phyloP scores from a whole-genome alignment of 768 basidiomycete species.

The Pleurotus cornucopiae region DNA sequence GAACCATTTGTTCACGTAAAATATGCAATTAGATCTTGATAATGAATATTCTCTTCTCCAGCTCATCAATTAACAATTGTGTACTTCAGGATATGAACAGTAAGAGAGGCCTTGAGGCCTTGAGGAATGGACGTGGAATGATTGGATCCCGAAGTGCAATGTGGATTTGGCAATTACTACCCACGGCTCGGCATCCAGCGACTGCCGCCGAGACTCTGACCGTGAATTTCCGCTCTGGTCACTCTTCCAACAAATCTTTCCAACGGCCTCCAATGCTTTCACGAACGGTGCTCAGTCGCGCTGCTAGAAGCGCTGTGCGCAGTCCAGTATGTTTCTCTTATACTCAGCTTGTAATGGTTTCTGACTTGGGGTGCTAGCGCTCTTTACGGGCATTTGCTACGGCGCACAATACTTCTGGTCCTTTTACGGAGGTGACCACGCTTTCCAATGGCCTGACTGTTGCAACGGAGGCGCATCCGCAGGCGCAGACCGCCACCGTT shows the following conservation, averaged over 20 bases:
- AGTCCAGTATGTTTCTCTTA: conserved; percentile 26
- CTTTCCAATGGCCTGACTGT: conserved; percentile 94
- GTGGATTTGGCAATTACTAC: background rate
- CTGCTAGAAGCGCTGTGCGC: conserved; percentile 35
- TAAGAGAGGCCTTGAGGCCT: too few species aligned
- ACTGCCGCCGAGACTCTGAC: background rate
- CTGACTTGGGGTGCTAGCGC: conserved; percentile 28
- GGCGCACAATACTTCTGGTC: conserved; percentile 57
- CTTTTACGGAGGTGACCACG: conserved; percentile 87
- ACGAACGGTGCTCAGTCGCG: conserved; percentile 40
- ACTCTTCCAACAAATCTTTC: background rate
- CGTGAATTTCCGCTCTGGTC: conserved; percentile 4
- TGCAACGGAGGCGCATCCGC: conserved; percentile 86
- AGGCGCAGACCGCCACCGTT: conserved; percentile 96
- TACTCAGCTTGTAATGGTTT: too few species aligned
- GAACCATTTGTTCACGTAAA: too few species aligned
- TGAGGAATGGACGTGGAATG: too few species aligned
- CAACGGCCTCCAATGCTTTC: conserved; percentile 26
- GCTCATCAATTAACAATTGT: too few species aligned
- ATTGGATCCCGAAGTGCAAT: too few species aligned
- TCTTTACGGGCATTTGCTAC: conserved; percentile 73
- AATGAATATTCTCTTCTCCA: too few species aligned
- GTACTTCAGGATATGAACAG: too few species aligned
- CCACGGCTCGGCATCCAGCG: background rate
- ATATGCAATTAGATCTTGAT: too few species aligned